These are phyloP conservation scores for Kwoniella pini DNA, from an alignment of 768 basidiomycete genomes.

Conservation along the genomic window DNA sequence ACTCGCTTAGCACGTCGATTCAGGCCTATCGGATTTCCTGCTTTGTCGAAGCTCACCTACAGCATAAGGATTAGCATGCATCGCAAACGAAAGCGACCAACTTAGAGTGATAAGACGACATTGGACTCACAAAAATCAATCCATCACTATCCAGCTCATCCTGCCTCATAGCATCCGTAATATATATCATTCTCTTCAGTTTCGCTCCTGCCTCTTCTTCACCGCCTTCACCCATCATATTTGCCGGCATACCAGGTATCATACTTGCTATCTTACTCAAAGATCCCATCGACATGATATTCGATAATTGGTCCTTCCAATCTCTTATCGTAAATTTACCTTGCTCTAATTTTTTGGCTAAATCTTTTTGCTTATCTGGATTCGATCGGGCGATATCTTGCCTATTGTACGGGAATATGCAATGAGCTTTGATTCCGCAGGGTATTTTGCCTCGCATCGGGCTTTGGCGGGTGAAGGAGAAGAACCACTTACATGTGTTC, in stretches of 20 bases:
- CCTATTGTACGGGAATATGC: no score
- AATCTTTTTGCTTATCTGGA: constrained; percentile 97
- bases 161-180: constrained; percentile 96
- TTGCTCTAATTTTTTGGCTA: constrained; percentile 87
- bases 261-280: constrained; percentile 97
- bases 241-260: constrained; percentile 95
- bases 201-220: constrained; percentile 88
- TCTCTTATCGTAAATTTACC: constrained; percentile 96
- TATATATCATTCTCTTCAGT: constrained; percentile 97
- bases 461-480: neutral
- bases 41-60: constrained; percentile 51
- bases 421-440: no score
- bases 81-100: neutral
- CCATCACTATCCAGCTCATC: constrained; percentile 94
- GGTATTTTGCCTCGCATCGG: no score
- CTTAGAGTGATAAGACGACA: neutral
- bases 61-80: neutral
- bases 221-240: constrained; percentile 71
- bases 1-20: constrained; percentile 89
- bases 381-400: constrained; percentile 90
- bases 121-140: constrained; percentile 69
- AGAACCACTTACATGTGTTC: constrained; percentile 72
- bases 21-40: constrained; percentile 60
- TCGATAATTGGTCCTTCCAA: constrained; percentile 96
- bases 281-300: constrained; percentile 99